Conservation (phyloP, 352 stramenopile genomes). For the Globisporangium okanoganense region DNA sequence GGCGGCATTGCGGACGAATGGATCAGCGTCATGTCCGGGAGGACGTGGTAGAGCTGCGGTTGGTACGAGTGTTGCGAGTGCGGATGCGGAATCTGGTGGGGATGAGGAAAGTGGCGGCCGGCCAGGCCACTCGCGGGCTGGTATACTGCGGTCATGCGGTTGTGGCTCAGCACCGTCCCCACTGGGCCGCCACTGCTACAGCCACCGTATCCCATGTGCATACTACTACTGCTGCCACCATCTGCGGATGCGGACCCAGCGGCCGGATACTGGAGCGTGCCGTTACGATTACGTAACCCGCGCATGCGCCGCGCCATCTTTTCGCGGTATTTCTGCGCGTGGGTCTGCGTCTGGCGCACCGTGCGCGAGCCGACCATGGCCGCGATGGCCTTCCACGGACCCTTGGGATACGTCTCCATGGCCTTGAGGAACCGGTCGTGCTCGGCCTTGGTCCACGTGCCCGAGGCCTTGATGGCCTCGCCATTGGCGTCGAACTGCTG, state of each 20-base stretch:
- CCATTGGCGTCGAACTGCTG: constrained; percentile 47
- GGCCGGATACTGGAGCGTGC: constrained; percentile 11
- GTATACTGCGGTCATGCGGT: constrained; percentile 7
- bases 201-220: neutral
- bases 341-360: constrained; percentile 23
- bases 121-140: neutral
- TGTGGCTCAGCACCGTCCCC: constrained; percentile 5
- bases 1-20: neutral
- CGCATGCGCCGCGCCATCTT: constrained; percentile 16
- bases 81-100: constrained; percentile 2
- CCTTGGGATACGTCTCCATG: constrained; percentile 22
- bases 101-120: constrained; percentile 1
- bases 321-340: constrained; percentile 39
- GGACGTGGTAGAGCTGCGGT: constrained; percentile 3
- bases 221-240: neutral
- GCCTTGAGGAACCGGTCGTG: constrained; percentile 21
- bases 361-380: constrained; percentile 23
- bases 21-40: constrained; percentile 6
- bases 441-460: constrained; percentile 22
- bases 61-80: constrained; percentile 3
- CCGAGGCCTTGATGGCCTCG: constrained; percentile 16
- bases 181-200: neutral
- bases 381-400: constrained; percentile 21
- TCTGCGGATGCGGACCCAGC: neutral
- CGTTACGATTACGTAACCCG: constrained; percentile 18